These are phyloP conservation scores for Myrica gale DNA, from an alignment of 306 rosid genomes.

Conservation along the genomic window DNA sequence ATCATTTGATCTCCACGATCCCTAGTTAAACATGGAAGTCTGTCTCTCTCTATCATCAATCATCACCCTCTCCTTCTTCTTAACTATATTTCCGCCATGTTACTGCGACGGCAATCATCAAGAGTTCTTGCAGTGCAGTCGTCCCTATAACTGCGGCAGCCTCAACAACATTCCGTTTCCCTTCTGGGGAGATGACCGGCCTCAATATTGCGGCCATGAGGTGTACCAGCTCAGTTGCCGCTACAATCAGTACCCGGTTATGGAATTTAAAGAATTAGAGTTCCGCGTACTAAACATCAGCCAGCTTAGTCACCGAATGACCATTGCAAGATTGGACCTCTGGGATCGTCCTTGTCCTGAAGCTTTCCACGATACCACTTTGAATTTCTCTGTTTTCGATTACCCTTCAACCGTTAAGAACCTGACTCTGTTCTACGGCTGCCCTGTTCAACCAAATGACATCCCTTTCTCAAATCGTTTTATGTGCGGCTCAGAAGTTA, in stretches of 20 bases:
- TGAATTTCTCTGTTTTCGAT: slow-evolving; percentile 27
- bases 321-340: slow-evolving; percentile 38
- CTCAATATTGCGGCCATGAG: slow-evolving; percentile 38
- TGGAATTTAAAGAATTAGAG: slow-evolving; percentile 17
- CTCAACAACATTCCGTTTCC: slow-evolving; percentile 33
- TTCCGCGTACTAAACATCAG: slow-evolving; percentile 28
- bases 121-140: slow-evolving; percentile 26
- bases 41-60: neutral
- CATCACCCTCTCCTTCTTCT: slow-evolving; percentile 27
- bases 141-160: slow-evolving; percentile 39
- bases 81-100: slow-evolving; percentile 17
- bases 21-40: neutral
- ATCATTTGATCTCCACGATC: too few species aligned
- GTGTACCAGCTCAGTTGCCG: slow-evolving; percentile 38
- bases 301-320: slow-evolving; percentile 6
- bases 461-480: neutral
- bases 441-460: fast-evolving
- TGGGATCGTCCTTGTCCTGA: slow-evolving; percentile 33
- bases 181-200: slow-evolving; percentile 35
- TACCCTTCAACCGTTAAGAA: slow-evolving; percentile 22
- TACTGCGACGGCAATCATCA: slow-evolving; percentile 21
- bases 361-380: neutral
- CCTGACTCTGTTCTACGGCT: slow-evolving; percentile 30
- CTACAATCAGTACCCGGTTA: neutral
- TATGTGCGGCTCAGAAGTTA: neutral